These are phyloP conservation scores for Lipomyces spencermartinsiae DNA, from an alignment of 805 yeast genomes.

Conservation along the genomic window DNA sequence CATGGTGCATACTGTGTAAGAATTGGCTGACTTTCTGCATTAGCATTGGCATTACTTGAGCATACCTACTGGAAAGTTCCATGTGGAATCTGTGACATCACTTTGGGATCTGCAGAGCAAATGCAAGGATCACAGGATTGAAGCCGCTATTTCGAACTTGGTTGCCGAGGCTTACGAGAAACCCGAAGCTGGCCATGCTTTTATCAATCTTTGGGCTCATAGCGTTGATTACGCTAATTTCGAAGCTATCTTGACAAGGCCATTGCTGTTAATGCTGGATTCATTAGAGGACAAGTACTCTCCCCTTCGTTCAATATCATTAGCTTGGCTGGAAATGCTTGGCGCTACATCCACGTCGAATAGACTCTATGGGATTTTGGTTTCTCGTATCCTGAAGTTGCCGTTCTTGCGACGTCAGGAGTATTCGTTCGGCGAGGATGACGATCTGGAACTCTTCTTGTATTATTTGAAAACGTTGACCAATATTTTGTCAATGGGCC, in stretches of 20 bases:
- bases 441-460: constrained; percentile 67
- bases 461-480: constrained; percentile 64
- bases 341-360: constrained; percentile 48
- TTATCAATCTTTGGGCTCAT: constrained; percentile 77
- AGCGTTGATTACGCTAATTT: constrained; percentile 56
- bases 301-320: constrained; percentile 42
- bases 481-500: constrained; percentile 58
- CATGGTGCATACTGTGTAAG: constrained; percentile 3
- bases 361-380: constrained; percentile 63
- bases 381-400: constrained; percentile 59
- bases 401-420: constrained; percentile 46
- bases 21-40: constrained; percentile 39
- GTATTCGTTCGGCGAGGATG: constrained; percentile 49
- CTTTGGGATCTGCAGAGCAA: constrained; percentile 65
- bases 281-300: constrained; percentile 56
- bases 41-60: constrained; percentile 61
- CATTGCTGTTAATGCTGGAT: constrained; percentile 72
- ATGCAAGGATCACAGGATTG: constrained; percentile 62
- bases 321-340: constrained; percentile 38
- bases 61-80: constrained; percentile 59
- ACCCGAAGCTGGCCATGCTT: constrained; percentile 57
- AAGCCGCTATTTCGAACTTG: constrained; percentile 71
- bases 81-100: constrained; percentile 71
- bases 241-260: constrained; percentile 61
- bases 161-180: constrained; percentile 52